Evolutionary conservation across 176 grass and related monocot species (phyloP).

Genomic region (Zea luxurians): DNA sequence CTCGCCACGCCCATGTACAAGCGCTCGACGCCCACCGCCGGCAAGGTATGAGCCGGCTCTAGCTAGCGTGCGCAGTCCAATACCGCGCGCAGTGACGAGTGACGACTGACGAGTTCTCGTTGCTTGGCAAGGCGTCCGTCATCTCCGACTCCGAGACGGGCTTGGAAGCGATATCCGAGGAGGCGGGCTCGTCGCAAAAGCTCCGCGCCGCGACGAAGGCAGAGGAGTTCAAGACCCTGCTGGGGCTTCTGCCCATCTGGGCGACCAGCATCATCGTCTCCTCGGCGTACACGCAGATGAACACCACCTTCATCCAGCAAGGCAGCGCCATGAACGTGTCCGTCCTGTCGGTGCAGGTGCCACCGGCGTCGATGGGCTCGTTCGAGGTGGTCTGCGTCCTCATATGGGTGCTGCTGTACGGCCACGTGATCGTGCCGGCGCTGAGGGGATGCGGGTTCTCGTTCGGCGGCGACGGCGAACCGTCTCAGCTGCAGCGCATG

Average conservation of each 20-base stretch:
- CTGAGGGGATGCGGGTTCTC: background rate
- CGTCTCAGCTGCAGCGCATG: slow-evolving; percentile 69
- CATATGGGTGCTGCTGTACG: slow-evolving; percentile 6
- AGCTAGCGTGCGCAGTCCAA: background rate
- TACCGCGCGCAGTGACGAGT: slow-evolving; percentile 2
- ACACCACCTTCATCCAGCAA: slow-evolving; percentile 81
- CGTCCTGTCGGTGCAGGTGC: slow-evolving; percentile 50
- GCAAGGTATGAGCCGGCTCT: slow-evolving; percentile 46
- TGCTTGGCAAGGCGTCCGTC: slow-evolving; percentile 33
- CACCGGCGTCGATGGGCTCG: slow-evolving; percentile 55
- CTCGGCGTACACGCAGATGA: slow-evolving; percentile 71
- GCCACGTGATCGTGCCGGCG: background rate
- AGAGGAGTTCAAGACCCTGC: slow-evolving; percentile 69
- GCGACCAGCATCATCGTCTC: slow-evolving; percentile 56
- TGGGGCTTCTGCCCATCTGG: slow-evolving; percentile 66
- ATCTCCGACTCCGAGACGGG: slow-evolving; percentile 30
- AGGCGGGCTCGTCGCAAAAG: slow-evolving; percentile 39
- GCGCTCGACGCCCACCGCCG: slow-evolving; percentile 38
- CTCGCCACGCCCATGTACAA: slow-evolving; percentile 57
- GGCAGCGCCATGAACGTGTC: slow-evolving; percentile 59
- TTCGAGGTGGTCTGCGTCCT: slow-evolving; percentile 21
- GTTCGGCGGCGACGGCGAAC: slow-evolving; percentile 22
- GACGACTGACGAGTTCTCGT: background rate
- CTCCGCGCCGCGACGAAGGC: slow-evolving; percentile 56
- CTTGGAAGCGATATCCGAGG: slow-evolving; percentile 39